Percentiles rank a stretch among this genome's conserved stretches.
Evolutionary conservation across 257 asterid species (phyloP).

Genomic region (Ehretia macrophylla): DNA sequence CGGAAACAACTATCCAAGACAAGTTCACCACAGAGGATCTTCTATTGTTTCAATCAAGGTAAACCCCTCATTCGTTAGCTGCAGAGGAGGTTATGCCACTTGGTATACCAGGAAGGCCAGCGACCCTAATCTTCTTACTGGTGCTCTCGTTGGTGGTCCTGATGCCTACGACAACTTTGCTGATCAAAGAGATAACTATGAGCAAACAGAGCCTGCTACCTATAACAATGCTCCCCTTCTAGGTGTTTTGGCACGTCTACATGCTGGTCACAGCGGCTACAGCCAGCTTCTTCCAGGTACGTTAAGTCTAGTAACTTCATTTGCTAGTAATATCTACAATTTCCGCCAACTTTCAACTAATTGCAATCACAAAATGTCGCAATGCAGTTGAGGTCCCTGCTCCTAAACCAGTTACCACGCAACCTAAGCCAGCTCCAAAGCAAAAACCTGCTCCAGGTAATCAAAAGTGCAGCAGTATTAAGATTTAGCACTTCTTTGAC

Average conservation of each 20-base stretch:
- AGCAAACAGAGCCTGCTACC: conserved; percentile 98
- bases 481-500: neutral
- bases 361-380: neutral
- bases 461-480: neutral
- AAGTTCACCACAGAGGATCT: conserved; percentile 95
- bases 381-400: conserved; percentile 50
- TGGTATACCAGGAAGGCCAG: conserved; percentile 77
- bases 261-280: conserved; percentile 63
- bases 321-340: neutral
- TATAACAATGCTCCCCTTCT: conserved; percentile 89
- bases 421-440: conserved; percentile 36
- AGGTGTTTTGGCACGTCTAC: conserved; percentile 81
- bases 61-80: conserved; percentile 62
- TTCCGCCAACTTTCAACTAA: neutral
- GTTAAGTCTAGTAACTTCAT: neutral
- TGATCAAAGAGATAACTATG: conserved; percentile 86
- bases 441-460: conserved; percentile 68
- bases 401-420: conserved; percentile 31
- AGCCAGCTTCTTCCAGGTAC: conserved; percentile 91
- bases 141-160: conserved; percentile 99
- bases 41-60: conserved; percentile 83
- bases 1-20: conserved; percentile 77
- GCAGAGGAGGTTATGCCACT: conserved; percentile 96
- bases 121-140: conserved; percentile 84
- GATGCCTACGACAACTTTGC: conserved; percentile 97